A percentile compares a stretch with the other conserved stretches of the same genome.
These are phyloP conservation scores for Pseudonectria foliicola DNA, from an alignment of 2,329 filamentous ascomycete species.

Conservation along the genomic window DNA sequence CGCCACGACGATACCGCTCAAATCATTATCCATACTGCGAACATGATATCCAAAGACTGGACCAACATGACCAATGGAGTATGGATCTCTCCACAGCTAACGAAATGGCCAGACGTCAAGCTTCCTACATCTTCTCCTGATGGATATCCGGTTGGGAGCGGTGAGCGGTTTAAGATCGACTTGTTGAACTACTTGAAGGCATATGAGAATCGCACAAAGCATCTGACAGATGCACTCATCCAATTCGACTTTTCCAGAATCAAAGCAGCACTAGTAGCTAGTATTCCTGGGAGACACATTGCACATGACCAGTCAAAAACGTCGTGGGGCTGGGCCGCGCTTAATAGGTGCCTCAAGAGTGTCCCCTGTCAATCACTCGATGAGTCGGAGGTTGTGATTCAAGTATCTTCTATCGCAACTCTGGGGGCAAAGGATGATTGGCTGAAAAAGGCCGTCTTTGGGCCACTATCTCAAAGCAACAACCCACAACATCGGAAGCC, in stretches of 20 bases:
- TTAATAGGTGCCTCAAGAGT: conserved; percentile 51
- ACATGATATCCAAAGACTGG: conserved; percentile 88
- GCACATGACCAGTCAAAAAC: conserved; percentile 41
- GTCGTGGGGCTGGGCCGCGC: conserved; percentile 69
- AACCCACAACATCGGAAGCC: conserved; percentile 25
- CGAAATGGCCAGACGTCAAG: conserved; percentile 29
- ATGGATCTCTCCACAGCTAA: conserved; percentile 69
- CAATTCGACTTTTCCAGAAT: conserved; percentile 64
- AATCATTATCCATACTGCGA: conserved; percentile 80
- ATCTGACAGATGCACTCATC: conserved; percentile 50
- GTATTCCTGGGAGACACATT: conserved; percentile 63
- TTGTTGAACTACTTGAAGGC: conserved; percentile 63
- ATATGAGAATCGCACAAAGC: conserved; percentile 53
- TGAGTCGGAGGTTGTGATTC: conserved; percentile 45
- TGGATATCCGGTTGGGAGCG: conserved; percentile 42
- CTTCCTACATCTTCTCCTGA: not conserved
- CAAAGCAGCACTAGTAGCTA: conserved; percentile 67
- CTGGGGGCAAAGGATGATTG: conserved; percentile 64
- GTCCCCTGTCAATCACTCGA: conserved; percentile 39
- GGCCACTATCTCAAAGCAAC: conserved; percentile 33
- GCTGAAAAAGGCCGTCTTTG: conserved; percentile 60
- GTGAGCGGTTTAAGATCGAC: conserved; percentile 67
- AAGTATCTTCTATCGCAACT: conserved; percentile 78
- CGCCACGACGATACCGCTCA: conserved; percentile 70
- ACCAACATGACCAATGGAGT: conserved; percentile 78